Percentiles rank a stretch among this genome's conserved stretches.
Conservation (phyloP, 768 basidiomycete genomes). For the Strobilomyces echinocephalus region DNA sequence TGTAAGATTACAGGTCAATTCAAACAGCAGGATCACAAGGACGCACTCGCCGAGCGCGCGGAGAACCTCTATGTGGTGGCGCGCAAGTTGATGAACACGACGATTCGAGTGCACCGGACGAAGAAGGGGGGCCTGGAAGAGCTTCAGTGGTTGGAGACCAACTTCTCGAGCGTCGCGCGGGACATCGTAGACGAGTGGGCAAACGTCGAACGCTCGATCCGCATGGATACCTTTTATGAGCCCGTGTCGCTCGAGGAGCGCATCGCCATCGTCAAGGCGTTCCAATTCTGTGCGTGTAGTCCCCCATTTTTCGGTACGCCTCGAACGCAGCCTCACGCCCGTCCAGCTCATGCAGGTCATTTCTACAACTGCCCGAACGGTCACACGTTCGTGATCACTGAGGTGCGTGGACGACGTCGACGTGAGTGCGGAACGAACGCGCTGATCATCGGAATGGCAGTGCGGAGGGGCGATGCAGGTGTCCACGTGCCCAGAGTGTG, state of each 20-base stretch:
- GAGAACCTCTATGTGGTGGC: constrained; percentile 10
- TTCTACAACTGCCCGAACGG: constrained; percentile 55
- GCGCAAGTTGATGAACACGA: not conserved
- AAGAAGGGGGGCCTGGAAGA: constrained; percentile 25
- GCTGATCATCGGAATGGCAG: constrained; percentile 27
- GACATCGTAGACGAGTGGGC: constrained; percentile 46
- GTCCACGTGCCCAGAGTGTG: constrained; percentile 54
- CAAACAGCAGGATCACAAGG: constrained; percentile 13
- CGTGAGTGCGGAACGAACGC: not conserved
- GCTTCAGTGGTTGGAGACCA: constrained; percentile 38
- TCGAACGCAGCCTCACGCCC: not conserved
- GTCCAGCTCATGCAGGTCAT: constrained; percentile 38
- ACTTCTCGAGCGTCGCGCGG: constrained; percentile 36
- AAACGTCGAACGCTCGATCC: constrained; percentile 37
- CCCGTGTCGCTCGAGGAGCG: constrained; percentile 52
- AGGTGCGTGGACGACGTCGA: constrained; percentile 33
- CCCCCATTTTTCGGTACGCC: not conserved
- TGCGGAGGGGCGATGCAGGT: constrained; percentile 54
- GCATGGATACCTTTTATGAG: constrained; percentile 43
- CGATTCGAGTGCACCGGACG: constrained; percentile 5
- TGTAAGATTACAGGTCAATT: constrained; percentile 19
- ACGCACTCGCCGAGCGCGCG: constrained; percentile 20
- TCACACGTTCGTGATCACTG: constrained; percentile 55
- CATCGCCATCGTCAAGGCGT: constrained; percentile 43
- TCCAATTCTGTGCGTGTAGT: constrained; percentile 42